Base-by-base conservation (phyloP, 1,139 yeast species). In the Protomyces gravidus region DNA sequence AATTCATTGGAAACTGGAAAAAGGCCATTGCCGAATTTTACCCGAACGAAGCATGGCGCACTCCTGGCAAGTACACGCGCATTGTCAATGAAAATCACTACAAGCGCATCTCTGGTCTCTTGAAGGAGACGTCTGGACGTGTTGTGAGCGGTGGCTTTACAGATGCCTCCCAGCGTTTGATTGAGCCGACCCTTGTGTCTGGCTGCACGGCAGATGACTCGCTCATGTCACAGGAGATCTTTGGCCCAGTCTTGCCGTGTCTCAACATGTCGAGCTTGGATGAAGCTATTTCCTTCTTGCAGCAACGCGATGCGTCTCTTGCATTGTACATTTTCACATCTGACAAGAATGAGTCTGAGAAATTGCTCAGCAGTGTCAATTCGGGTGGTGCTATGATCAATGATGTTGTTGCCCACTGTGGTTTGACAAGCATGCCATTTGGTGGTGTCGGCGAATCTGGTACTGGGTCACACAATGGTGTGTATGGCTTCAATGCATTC, bases 381-480 rank as follows among this genome's bases (percentile, higher is more conserved):
- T 84, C 95, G 0, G 97, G 97, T 26, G 89, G 81, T 9, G 76
- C 83, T 15, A 71, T 82, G 50, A 75, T 88, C 63, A 89, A 89
- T 69, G 97, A 90, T 65, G 78, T 84, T 0, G 62, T 89, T 60
- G 65, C 88, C 68, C 96, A 89, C 64, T 89, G 81, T 48, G 90
- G 81, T 0, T 77, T 87, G 61, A 66, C 77, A n/a, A 78, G 79
- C 62, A 81, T 89, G 5, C 97, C 97, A 30, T 90, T 92, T 73
- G 97, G 97, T 45, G 98, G 98, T 40, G 74, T 89, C 62, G 97
- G 97, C 19, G 71, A 73, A 30, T 87, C 96, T 0, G 98, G 98
- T 0, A 73, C 76, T 60, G 80, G 83, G 32, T 65, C 69, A 4
- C 89, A 89, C 73, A 97, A 90, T 68, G 96, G 97, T 3, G 74